Evolutionary conservation across 225 moss, liverwort and hornwort genomes (phyloP).

Genomic region (Sphagnum tenellum): DNA sequence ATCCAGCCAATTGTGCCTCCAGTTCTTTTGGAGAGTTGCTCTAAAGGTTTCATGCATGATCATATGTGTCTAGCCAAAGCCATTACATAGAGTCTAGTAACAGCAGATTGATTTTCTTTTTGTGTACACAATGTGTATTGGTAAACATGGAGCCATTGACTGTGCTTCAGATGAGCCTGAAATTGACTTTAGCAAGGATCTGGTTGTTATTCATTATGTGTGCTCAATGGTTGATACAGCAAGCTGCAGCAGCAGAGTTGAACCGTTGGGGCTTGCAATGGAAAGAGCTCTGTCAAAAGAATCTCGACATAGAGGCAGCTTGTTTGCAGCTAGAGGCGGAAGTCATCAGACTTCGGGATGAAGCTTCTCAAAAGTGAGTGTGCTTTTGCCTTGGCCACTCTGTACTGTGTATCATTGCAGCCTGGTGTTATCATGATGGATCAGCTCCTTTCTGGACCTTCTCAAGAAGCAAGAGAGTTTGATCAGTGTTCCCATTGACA

Average conservation of each 20-base stretch:
- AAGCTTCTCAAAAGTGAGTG: conserved; percentile 61
- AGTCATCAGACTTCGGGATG: conserved; percentile 58
- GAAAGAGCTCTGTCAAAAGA: conserved; percentile 75
- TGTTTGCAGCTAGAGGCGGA: conserved; percentile 62
- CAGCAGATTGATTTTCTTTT: no score
- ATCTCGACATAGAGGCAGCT: conserved; percentile 69
- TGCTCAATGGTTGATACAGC: conserved; percentile 30
- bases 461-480: no score
- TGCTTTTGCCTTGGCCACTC: neutral
- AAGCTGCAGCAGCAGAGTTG: conserved; percentile 89
- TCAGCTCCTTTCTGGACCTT: no score
- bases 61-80: no score
- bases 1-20: no score
- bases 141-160: no score
- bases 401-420: neutral
- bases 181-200: no score
- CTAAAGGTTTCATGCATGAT: no score
- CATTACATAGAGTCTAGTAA: no score
- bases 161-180: no score
- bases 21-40: no score
- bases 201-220: neutral
- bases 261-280: conserved; percentile 57
- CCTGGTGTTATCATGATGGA: neutral
- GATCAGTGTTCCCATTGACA: neutral
- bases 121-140: no score